phyloP scores from a whole-genome alignment of 331 rosid species.

The Malus hybrid region DNA sequence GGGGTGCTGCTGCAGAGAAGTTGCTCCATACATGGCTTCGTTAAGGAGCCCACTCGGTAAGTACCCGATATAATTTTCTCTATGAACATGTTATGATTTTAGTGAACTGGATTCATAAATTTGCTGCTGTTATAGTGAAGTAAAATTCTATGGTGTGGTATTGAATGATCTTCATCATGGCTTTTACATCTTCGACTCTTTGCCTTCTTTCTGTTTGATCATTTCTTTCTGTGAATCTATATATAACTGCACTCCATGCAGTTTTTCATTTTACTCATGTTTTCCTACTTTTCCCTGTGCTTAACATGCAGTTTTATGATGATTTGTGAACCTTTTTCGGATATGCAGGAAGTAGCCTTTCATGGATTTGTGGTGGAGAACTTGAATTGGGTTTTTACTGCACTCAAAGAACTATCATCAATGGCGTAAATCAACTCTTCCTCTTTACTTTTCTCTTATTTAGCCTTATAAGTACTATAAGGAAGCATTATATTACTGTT shows the following conservation, averaged over 20 bases:
- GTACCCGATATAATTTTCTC: background rate
- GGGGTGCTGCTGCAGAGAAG: background rate
- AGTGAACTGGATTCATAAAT: background rate
- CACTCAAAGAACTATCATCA: constrained; percentile 32
- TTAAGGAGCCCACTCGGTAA: background rate
- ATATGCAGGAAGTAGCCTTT: constrained; percentile 26
- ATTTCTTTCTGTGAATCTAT: background rate
- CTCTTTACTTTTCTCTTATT: constrained; percentile 16
- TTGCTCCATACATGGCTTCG: constrained; percentile 8
- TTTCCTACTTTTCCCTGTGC: background rate
- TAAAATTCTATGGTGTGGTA: background rate
- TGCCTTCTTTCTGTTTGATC: background rate
- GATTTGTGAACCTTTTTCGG: background rate
- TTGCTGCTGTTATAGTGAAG: background rate
- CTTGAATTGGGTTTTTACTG: constrained; percentile 33
- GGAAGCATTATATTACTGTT: constrained; percentile 6
- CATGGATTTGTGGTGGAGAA: constrained; percentile 36
- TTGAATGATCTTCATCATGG: background rate
- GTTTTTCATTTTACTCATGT: background rate
- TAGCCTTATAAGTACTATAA: constrained; percentile 12
- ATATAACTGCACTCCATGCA: background rate
- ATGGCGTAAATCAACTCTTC: constrained; percentile 33
- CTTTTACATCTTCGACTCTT: background rate
- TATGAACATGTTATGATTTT: background rate
- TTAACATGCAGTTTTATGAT: background rate